These are phyloP conservation scores for Neocallimastix lanati DNA, from an alignment of 192 early-diverging fungal genomes.

Conservation along the genomic window DNA sequence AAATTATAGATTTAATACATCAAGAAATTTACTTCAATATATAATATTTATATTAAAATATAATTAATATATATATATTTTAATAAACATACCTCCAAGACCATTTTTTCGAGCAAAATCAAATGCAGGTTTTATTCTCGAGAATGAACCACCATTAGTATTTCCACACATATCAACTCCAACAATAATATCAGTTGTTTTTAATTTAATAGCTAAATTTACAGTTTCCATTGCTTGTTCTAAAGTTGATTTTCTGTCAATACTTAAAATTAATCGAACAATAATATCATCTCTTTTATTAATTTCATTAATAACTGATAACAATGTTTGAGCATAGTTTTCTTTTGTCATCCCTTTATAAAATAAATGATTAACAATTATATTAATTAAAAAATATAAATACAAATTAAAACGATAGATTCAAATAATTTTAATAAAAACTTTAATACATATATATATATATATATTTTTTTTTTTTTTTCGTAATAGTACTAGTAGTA, in stretches of 20 bases:
- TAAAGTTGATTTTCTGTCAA: conserved; percentile 25
- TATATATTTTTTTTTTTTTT: too few species aligned
- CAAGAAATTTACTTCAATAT: too few species aligned
- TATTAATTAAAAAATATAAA: too few species aligned
- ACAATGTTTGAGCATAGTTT: background rate
- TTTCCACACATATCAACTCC: conserved; percentile 47
- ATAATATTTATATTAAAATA: background rate
- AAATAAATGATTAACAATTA: too few species aligned
- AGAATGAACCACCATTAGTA: conserved; percentile 16
- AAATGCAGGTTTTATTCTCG: conserved; percentile 20
- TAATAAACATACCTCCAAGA: conserved; percentile 8
- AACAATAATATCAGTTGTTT: conserved; percentile 14
- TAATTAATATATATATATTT: too few species aligned
- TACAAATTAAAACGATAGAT: too few species aligned
- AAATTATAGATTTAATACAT: too few species aligned
- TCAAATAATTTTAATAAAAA: too few species aligned
- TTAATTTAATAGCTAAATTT: conserved; percentile 21
- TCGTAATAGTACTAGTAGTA: too few species aligned
- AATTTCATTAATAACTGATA: background rate
- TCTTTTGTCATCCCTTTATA: background rate
- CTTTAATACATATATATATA: too few species aligned
- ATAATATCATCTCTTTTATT: conserved; percentile 8
- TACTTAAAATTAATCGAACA: conserved; percentile 24
- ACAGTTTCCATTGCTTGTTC: conserved; percentile 27
- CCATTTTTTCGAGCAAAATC: conserved; percentile 18